phyloP scores from a whole-genome alignment of 179 eudicot genomes.

The Amaranthus tricolor region DNA sequence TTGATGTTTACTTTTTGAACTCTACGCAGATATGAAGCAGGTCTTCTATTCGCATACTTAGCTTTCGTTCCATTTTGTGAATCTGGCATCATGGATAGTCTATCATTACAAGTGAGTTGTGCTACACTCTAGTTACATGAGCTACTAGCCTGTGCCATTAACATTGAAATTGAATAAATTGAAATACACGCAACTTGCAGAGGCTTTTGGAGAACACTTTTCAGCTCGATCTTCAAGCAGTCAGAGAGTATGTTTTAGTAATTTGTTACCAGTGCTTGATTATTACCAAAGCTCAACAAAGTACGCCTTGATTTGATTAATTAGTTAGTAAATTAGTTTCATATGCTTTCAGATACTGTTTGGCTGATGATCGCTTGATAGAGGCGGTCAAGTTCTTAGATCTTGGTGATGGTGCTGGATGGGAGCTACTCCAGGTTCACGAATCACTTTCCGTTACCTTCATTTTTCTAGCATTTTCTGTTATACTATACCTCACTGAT shows the following conservation, averaged over 20 bases:
- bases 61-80: constrained; percentile 90
- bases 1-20: constrained; percentile 3
- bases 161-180: background rate
- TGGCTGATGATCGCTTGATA: constrained; percentile 78
- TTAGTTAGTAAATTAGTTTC: background rate
- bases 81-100: constrained; percentile 80
- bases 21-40: constrained; percentile 84
- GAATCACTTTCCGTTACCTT: background rate
- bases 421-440: constrained; percentile 90
- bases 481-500: background rate
- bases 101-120: constrained; percentile 74
- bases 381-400: constrained; percentile 94
- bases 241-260: constrained; percentile 76
- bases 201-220: constrained; percentile 95
- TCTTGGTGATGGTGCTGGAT: constrained; percentile 86
- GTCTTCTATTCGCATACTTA: constrained; percentile 85
- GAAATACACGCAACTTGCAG: constrained; percentile 46
- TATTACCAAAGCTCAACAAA: too few species aligned
- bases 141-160: background rate
- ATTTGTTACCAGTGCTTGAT: background rate
- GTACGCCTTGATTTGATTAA: too few species aligned
- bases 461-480: background rate
- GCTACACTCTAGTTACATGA: background rate
- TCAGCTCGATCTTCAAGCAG: constrained; percentile 81
- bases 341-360: constrained; percentile 65